Evolutionary conservation across 1,284 basidiomycete genomes (phyloP).

Genomic region (Sporisorium graminicola): DNA sequence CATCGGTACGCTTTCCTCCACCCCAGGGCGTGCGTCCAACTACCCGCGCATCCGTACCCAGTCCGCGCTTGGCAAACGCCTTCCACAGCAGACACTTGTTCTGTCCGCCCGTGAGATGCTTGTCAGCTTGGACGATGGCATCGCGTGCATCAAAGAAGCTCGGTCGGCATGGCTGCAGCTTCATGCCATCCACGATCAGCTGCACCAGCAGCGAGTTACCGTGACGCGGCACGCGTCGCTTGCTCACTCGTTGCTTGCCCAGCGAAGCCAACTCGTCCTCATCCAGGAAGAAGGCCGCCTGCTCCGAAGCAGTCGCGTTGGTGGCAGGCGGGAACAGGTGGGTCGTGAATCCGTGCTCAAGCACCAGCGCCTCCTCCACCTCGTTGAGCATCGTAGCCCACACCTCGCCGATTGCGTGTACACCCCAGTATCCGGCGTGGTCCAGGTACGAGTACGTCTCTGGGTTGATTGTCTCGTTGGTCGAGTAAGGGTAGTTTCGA

Average conservation of each 20-base stretch:
- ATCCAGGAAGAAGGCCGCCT: slow-evolving; percentile 49
- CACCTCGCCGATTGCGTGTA: slow-evolving; percentile 90
- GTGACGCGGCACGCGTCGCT: slow-evolving; percentile 84
- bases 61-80: slow-evolving; percentile 84
- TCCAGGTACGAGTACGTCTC: slow-evolving; percentile 96
- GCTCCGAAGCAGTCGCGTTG: slow-evolving; percentile 47
- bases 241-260: slow-evolving; percentile 72
- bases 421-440: slow-evolving; percentile 77
- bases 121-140: slow-evolving; percentile 93
- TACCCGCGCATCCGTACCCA: slow-evolving; percentile 70
- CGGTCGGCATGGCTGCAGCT: slow-evolving; percentile 91
- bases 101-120: slow-evolving; percentile 88
- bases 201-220: slow-evolving; percentile 90
- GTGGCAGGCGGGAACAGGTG: slow-evolving; percentile 54
- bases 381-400: slow-evolving; percentile 94
- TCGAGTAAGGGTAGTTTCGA: slow-evolving; percentile 77
- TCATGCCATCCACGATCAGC: slow-evolving; percentile 91
- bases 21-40: slow-evolving; percentile 89
- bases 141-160: slow-evolving; percentile 90
- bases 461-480: slow-evolving; percentile 82
- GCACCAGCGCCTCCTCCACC: slow-evolving; percentile 56
- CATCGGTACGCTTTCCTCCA: slow-evolving; percentile 78
- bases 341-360: slow-evolving; percentile 56
- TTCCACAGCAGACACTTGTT: slow-evolving; percentile 91
- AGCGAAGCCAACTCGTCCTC: slow-evolving; percentile 52